These are phyloP conservation scores for Ophiostoma tasmaniense DNA, from an alignment of 2,329 filamentous ascomycete species.

Conservation along the genomic window DNA sequence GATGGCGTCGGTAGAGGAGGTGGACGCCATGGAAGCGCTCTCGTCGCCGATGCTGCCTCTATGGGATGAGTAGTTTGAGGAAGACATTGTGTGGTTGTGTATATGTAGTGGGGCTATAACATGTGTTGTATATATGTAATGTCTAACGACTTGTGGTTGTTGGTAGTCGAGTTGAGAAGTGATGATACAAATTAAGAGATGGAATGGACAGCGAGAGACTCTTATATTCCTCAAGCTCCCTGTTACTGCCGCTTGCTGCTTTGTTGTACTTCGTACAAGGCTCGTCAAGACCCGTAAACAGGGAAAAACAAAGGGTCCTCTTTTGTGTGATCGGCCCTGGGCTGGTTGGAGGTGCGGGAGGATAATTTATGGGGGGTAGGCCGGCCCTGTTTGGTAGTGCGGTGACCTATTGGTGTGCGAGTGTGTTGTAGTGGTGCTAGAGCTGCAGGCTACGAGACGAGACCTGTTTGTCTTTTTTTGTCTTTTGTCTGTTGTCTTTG, in stretches of 20 bases:
- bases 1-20: not conserved
- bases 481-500: not conserved
- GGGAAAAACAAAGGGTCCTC: conserved; percentile 3
- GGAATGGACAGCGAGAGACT: not conserved
- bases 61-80: not conserved
- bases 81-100: not conserved
- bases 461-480: not conserved
- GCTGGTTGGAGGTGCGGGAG: not conserved
- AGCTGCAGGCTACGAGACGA: not conserved
- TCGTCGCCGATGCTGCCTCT: not conserved
- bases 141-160: not conserved
- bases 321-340: not conserved
- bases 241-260: not conserved
- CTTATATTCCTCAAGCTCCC: not conserved
- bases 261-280: not conserved
- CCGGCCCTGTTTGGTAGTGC: not conserved
- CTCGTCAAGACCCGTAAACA: conserved; percentile 4
- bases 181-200: not conserved
- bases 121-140: not conserved
- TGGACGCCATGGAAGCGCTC: not conserved
- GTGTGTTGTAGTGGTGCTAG: not conserved
- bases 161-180: not conserved
- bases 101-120: not conserved
- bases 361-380: not conserved
- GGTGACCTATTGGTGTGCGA: not conserved